Percentiles rank a stretch among this genome's conserved stretches.
Evolutionary conservation across 306 rosid genomes (phyloP).

Genomic region (Ochetophila trinervis): DNA sequence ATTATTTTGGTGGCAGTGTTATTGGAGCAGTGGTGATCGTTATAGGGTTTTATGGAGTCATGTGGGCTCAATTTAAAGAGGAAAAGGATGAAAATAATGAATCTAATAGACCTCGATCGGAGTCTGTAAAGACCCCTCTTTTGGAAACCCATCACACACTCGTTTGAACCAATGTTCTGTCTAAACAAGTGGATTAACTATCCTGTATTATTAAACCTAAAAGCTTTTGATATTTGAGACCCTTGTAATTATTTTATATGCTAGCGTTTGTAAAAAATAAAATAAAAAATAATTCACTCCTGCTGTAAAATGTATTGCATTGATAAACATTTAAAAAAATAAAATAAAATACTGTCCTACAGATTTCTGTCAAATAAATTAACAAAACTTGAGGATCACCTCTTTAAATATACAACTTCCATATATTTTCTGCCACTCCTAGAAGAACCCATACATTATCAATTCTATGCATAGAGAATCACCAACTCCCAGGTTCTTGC

Average conservation of each 20-base stretch:
- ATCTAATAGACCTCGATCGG: conserved; percentile 27
- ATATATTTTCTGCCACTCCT: conserved; percentile 26
- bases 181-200: too few species aligned
- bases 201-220: too few species aligned
- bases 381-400: conserved; percentile 10
- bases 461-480: conserved; percentile 18
- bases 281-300: too few species aligned
- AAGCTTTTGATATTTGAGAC: too few species aligned
- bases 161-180: conserved; percentile 1
- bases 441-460: conserved; percentile 7
- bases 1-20: conserved; percentile 22
- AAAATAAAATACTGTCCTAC: neutral
- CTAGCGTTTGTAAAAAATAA: too few species aligned
- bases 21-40: conserved; percentile 49
- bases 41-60: conserved; percentile 49
- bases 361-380: neutral
- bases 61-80: conserved; percentile 61
- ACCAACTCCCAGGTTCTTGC: neutral
- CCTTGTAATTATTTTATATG: too few species aligned
- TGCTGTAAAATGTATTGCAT: too few species aligned
- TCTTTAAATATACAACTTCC: conserved; percentile 16
- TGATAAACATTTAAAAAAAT: too few species aligned
- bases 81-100: conserved; percentile 12
- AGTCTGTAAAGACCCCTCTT: conserved; percentile 35
- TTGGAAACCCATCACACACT: conserved; percentile 20